Base-by-base conservation (phyloP, 306 rosid species). In the Alnus rubra region DNA sequence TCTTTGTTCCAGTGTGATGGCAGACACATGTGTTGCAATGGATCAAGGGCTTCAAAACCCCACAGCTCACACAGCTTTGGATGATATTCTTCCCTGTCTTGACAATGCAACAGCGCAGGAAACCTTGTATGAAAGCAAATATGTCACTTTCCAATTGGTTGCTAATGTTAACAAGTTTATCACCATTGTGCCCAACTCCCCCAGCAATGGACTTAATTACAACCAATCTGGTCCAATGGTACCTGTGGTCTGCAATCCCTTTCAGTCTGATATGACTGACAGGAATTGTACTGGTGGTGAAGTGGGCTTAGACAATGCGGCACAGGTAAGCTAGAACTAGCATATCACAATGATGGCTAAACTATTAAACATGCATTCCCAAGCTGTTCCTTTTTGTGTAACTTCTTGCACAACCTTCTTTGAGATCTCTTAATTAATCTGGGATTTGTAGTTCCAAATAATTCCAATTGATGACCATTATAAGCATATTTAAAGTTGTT, bases 31-130 rank as follows among this genome's bases (percentile, higher is more conserved):
- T 39, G 13, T 69, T 39, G 73, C 73, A 14, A 69, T 69, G 49
- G 49, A 69, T 44, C 28, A 69, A 42, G 42, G 53, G 73, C 30
- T 69, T 14, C 52, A 69, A 69, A 18, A 80, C 45, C 84, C 84
- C 62, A 69, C 75, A 13, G 60, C 84, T 44, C 75, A 69, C 42
- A 74, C 84, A 44, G 80, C 76, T 54, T 68, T 80, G 37, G 70
- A 67, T 68, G 71, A 80, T 54, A 2, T 75, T 42, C 75, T 80
- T 37, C 84, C 80, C 2, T 80, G 84, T 69, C 80, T 75, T 62
- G 76, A 80, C 72, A 80, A 74, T 33, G 84, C 84, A 52, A 80
- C 80, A 31, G 76, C 84, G 4, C 75, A 56, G 18, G 80, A 75
- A 65, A 68, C 76, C 15, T 56, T 78, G 13, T n/a, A 3, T 1